Base-by-base conservation (phyloP, 257 asterid species). In the Asclepias syriaca region DNA sequence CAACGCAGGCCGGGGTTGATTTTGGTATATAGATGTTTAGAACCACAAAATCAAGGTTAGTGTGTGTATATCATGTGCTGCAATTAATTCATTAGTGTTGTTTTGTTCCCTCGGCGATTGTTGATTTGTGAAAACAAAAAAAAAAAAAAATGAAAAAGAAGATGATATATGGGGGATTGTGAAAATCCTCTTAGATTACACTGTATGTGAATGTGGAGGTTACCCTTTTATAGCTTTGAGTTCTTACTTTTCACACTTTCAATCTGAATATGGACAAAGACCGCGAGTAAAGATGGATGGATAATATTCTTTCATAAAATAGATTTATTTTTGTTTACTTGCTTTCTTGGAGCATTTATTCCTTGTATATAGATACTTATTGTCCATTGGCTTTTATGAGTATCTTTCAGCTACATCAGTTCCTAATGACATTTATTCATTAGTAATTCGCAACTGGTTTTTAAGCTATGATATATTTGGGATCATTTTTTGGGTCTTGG, bases 1-100 rank as follows among this genome's bases (percentile, higher is more conserved):
- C 49, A 86, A 78, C 77, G 54, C 87, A 1, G 93, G 88, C 14
- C 79, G 97, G 77, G 85, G 86, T 59, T 86, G 85, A 89, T 74
- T 74, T 80, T 72, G 68, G 53, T 75, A 64, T 48, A 55, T 46
- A 24, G 51, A 65, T 56, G 69, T 73, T 34, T 54, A 32, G 55
- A 32, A 66, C 73, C 66, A 45, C 66, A 58, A n/a, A 70, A 60
- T 81, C 48, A 75, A 65, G 61, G 64, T 82, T 68, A 77, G 77
- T 65, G 71, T 67, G 71, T 79, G 78, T 74, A 85, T 67, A 75
- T 71, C 75, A 63, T 49, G 54, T 67, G 49, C 46, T 82, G 77
- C 72, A 37, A 77, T 70, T 75, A 75, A 68, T 74, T 51, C 27
- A 37, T 68, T 67, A 21, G 70, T 51, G 64, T 61, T 73, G 24